Conservation (phyloP, 2,329 filamentous ascomycete species). For the Endocalyx cinctus region DNA sequence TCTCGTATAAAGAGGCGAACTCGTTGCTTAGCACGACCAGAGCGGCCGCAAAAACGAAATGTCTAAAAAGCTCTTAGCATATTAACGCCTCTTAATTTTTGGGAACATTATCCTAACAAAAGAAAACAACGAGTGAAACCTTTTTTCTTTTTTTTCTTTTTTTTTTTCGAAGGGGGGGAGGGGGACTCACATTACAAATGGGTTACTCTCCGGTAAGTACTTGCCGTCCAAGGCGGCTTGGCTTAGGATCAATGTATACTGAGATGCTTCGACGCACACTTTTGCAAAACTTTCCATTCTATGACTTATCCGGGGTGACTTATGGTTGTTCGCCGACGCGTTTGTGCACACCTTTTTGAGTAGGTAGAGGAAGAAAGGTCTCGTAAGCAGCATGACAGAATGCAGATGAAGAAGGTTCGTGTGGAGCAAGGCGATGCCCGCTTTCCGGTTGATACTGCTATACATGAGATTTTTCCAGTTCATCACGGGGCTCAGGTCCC, state of each 20-base stretch:
- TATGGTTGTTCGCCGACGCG: constrained; percentile 22
- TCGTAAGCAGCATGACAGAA: constrained; percentile 57
- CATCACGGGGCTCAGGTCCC: constrained; percentile 41
- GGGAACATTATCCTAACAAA: no score
- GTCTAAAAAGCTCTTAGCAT: constrained; percentile 37
- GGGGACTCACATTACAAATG: constrained; percentile 50
- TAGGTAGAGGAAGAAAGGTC: constrained; percentile 60
- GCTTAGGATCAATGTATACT: constrained; percentile 44
- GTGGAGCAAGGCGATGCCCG: constrained; percentile 57
- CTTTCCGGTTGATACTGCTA: constrained; percentile 34
- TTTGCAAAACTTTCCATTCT: constrained; percentile 44
- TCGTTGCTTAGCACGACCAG: constrained; percentile 54
- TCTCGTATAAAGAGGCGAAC: constrained; percentile 45
- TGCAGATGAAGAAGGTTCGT: constrained; percentile 59
- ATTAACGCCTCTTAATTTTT: no score
- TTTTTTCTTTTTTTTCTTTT: no score
- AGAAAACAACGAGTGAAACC: no score
- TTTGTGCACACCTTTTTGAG: constrained; percentile 38
- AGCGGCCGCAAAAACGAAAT: constrained; percentile 52
- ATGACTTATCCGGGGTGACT: constrained; percentile 24
- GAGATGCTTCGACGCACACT: constrained; percentile 46
- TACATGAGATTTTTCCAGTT: constrained; percentile 45
- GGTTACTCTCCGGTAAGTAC: constrained; percentile 48
- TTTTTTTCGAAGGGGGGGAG: no score
- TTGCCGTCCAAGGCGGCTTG: constrained; percentile 38